Evolutionary conservation across 192 early-diverging fungal genomes (phyloP).

Genomic region (Coemansia sp.): DNA sequence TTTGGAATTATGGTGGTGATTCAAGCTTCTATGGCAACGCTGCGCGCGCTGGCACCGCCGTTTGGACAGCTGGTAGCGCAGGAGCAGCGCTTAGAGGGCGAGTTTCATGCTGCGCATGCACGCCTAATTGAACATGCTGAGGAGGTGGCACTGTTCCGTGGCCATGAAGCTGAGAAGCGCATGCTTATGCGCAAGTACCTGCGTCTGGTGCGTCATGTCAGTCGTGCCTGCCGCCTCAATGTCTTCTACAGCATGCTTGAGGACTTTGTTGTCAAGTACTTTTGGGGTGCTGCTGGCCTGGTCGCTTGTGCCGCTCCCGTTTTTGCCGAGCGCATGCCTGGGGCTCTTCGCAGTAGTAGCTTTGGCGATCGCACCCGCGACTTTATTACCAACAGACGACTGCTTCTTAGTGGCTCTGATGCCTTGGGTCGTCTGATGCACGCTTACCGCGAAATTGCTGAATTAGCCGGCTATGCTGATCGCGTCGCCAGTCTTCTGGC

Average conservation of each 20-base stretch:
- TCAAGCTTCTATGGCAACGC: slow-evolving; percentile 70
- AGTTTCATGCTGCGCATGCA: slow-evolving; percentile 92
- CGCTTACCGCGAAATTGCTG: slow-evolving; percentile 91
- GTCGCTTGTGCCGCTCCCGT: slow-evolving; percentile 84
- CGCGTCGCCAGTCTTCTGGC: slow-evolving; percentile 83
- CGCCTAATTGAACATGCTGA: slow-evolving; percentile 94
- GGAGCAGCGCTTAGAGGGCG: slow-evolving; percentile 89
- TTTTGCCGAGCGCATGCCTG: slow-evolving; percentile 60
- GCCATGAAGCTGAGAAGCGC: slow-evolving; percentile 79
- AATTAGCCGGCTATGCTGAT: slow-evolving; percentile 92
- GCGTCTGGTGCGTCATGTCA: slow-evolving; percentile 82
- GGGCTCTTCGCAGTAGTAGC: slow-evolving; percentile 9
- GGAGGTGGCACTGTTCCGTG: slow-evolving; percentile 90
- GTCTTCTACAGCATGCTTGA: slow-evolving; percentile 94
- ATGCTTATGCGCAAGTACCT: slow-evolving; percentile 76
- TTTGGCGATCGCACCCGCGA: slow-evolving; percentile 53
- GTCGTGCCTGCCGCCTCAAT: slow-evolving; percentile 77
- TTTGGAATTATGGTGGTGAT: slow-evolving; percentile 80
- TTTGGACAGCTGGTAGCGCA: slow-evolving; percentile 95
- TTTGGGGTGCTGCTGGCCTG: slow-evolving; percentile 92
- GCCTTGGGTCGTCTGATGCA: slow-evolving; percentile 87
- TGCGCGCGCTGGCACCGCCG: slow-evolving; percentile 86
- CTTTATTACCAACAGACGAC: slow-evolving; percentile 75
- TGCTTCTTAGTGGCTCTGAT: slow-evolving; percentile 74
- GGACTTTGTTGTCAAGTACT: slow-evolving; percentile 98